Conservation (phyloP, 371 early-diverging fungal genomes). For the Chytridium lagenaria region DNA sequence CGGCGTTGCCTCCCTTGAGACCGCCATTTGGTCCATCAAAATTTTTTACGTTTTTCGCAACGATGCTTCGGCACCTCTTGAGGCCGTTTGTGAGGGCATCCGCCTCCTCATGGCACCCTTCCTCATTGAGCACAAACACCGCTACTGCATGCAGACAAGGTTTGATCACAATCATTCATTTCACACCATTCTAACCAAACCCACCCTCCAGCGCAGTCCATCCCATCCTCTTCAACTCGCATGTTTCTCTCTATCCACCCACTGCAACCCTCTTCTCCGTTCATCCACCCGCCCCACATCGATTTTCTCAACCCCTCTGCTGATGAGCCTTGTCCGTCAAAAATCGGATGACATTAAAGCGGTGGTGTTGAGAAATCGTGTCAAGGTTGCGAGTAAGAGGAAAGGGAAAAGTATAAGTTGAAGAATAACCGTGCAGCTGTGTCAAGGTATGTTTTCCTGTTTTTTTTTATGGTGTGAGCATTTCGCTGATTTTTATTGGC, state of each 20-base stretch:
- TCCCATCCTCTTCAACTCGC: background rate
- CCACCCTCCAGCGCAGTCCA: background rate
- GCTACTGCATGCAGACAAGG: background rate
- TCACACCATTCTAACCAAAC: no score
- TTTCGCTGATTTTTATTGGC: slow-evolving; percentile 11
- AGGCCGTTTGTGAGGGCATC: background rate
- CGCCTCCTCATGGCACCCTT: no score
- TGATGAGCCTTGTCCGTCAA: background rate
- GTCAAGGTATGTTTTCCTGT: slow-evolving; percentile 37
- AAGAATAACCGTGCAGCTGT: slow-evolving; percentile 56
- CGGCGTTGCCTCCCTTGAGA: no score
- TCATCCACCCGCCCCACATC: background rate
- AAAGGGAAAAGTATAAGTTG: slow-evolving; percentile 54
- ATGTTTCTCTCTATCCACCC: background rate
- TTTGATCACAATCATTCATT: background rate
- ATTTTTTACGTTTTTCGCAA: background rate
- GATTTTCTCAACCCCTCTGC: background rate
- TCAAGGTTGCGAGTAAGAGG: slow-evolving; percentile 53
- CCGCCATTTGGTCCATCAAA: background rate
- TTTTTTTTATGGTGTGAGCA: background rate
- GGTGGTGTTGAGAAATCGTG: slow-evolving; percentile 25
- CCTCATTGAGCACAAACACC: background rate
- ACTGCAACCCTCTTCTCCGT: background rate
- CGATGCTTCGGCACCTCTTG: background rate
- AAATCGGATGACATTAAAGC: slow-evolving; percentile 30